Conservation (phyloP, 1,284 basidiomycete genomes). For the Puccinia coronata region DNA sequence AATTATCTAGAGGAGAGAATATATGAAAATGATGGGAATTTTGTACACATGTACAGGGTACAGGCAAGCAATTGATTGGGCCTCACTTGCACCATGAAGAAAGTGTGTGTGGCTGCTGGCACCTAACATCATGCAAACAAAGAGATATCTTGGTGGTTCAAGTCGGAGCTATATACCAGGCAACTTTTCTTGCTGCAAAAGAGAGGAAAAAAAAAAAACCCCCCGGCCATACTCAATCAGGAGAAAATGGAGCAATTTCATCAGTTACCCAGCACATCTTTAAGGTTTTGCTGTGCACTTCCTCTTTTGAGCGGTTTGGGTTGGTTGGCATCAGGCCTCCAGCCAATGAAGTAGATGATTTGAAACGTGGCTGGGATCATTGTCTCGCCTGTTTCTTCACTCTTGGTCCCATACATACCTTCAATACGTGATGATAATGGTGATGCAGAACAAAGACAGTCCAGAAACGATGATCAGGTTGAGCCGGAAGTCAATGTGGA, state of each 20-base stretch:
- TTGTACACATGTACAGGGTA: too few relatives aligned
- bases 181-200: not conserved
- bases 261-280: constrained; percentile 63
- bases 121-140: too few relatives aligned
- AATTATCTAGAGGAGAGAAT: too few relatives aligned
- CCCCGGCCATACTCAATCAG: too few relatives aligned
- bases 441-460: too few relatives aligned
- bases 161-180: too few relatives aligned
- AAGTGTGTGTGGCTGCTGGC: too few relatives aligned
- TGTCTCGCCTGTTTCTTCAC: constrained; percentile 65
- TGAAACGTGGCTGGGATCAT: constrained; percentile 92
- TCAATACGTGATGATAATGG: constrained; percentile 12
- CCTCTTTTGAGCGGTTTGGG: constrained; percentile 82
- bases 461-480: not conserved
- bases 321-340: constrained; percentile 85
- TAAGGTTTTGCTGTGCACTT: constrained; percentile 75
- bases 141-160: too few relatives aligned
- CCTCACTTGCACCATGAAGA: too few relatives aligned
- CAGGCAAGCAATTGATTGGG: too few relatives aligned
- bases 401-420: constrained; percentile 76
- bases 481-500: constrained; percentile 31
- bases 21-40: too few relatives aligned
- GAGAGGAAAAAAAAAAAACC: not conserved
- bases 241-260: not conserved
- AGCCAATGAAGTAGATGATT: constrained; percentile 97